Conservation (phyloP, 2,329 filamentous ascomycete species). For the Elsinoe ampelina region DNA sequence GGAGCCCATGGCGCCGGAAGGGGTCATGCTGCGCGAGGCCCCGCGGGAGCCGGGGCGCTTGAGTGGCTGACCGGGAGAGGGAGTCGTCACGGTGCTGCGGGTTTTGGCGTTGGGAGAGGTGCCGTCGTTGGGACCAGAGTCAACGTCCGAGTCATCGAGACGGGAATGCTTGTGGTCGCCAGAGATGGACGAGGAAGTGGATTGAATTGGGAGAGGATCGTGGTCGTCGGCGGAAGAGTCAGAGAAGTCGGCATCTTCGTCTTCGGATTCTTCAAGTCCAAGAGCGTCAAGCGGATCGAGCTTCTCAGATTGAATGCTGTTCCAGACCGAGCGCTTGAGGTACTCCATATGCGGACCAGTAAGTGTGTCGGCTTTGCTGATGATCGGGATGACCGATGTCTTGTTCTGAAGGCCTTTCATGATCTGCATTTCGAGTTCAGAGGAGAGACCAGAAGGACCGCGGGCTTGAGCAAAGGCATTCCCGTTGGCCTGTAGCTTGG, state of each 20-base stretch:
- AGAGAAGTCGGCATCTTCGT: conserved; percentile 35
- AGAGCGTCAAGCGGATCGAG: conserved; percentile 83
- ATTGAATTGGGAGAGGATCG: conserved; percentile 19
- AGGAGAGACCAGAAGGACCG: conserved; percentile 58
- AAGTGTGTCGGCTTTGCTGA: conserved; percentile 93
- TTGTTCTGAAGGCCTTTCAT: conserved; percentile 81
- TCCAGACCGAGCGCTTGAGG: conserved; percentile 84
- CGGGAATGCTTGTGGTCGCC: conserved; percentile 20
- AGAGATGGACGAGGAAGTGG: conserved; percentile 23
- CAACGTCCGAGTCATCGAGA: conserved; percentile 27
- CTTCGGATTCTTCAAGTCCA: conserved; percentile 67
- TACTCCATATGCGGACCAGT: conserved; percentile 91
- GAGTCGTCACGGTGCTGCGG: conserved; percentile 5
- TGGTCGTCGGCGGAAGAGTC: conserved; percentile 42
- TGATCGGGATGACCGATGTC: conserved; percentile 89
- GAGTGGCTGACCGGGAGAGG: conserved; percentile 25
- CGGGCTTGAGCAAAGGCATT: conserved; percentile 37
- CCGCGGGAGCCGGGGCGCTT: conserved; percentile 24
- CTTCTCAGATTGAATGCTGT: conserved; percentile 73
- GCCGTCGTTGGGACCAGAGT: not conserved
- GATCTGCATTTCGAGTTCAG: conserved; percentile 83
- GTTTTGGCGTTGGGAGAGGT: conserved; percentile 24
- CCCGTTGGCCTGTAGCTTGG: conserved; percentile 35
- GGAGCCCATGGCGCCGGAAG: conserved; percentile 24
- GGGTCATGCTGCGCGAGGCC: not conserved